Conservation (phyloP, 495 filamentous ascomycete genomes). For the Trichocladium uniseriatum region DNA sequence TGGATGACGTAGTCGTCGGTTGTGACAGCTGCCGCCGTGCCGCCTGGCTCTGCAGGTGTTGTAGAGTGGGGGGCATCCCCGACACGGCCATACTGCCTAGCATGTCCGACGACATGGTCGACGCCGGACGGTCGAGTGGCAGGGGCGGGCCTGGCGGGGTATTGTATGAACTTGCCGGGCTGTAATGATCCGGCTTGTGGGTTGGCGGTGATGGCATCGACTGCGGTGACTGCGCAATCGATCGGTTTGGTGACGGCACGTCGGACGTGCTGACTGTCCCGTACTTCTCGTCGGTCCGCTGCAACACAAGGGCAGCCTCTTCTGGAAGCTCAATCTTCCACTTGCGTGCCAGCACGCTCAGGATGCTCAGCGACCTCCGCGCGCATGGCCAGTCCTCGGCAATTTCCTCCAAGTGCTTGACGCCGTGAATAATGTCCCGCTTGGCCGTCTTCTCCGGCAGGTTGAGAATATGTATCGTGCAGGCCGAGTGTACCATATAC, state of each 20-base stretch:
- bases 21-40: conserved; percentile 1
- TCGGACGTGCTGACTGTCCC: conserved; percentile 46
- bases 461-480: conserved; percentile 90
- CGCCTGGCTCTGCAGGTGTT: not conserved
- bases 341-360: conserved; percentile 74
- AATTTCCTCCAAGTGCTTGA: conserved; percentile 94
- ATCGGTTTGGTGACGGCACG: conserved; percentile 42
- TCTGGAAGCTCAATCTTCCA: conserved; percentile 84
- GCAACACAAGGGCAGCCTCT: conserved; percentile 66
- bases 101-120: conserved; percentile 21
- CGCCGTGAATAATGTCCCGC: conserved; percentile 78
- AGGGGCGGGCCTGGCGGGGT: conserved; percentile 21
- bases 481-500: conserved; percentile 89
- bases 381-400: conserved; percentile 91
- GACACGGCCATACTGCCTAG: conserved; percentile 12
- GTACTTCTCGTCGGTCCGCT: conserved; percentile 49
- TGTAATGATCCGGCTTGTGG: conserved; percentile 18
- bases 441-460: conserved; percentile 81
- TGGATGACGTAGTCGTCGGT: conserved; percentile 11
- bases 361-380: conserved; percentile 70
- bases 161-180: conserved; percentile 19
- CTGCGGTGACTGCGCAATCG: conserved; percentile 22
- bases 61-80: conserved; percentile 8
- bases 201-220: conserved; percentile 16
- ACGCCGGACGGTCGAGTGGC: conserved; percentile 10